A percentile compares a stretch with the other conserved stretches of the same genome.
These are phyloP conservation scores for Volvox reticuliferus DNA, from an alignment of 139 green algal species.

Conservation along the genomic window DNA sequence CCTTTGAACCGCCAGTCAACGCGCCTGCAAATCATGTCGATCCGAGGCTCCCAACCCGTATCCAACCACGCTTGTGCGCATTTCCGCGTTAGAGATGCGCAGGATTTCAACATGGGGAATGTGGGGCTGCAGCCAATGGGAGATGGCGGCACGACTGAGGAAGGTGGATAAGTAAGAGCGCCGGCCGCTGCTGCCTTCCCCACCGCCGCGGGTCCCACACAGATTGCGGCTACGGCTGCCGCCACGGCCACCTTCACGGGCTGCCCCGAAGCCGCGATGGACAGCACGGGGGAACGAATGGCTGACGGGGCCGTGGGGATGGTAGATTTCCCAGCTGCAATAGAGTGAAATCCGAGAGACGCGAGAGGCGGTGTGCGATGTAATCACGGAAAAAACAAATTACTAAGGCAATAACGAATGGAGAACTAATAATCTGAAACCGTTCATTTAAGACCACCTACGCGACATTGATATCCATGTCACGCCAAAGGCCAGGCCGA, in stretches of 20 bases:
- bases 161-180: background rate
- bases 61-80: background rate
- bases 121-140: background rate
- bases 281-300: background rate
- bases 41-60: background rate
- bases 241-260: background rate
- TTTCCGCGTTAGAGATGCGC: background rate
- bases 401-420: no score
- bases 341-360: background rate
- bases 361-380: no score
- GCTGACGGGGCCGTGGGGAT: slow-evolving; percentile 9
- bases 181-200: background rate
- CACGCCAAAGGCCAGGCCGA: background rate
- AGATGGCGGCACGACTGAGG: background rate
- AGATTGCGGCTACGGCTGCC: background rate
- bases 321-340: background rate
- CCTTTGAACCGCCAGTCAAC: background rate
- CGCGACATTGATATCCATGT: slow-evolving; percentile 10
- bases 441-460: background rate
- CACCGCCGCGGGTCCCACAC: background rate
- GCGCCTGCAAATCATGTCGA: slow-evolving; percentile 25
- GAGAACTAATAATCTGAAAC: no score
- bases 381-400: no score
- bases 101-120: background rate
- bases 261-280: background rate